These are phyloP conservation scores for Triticum timopheevii DNA, from an alignment of 176 grass and related monocot species.

Conservation along the genomic window DNA sequence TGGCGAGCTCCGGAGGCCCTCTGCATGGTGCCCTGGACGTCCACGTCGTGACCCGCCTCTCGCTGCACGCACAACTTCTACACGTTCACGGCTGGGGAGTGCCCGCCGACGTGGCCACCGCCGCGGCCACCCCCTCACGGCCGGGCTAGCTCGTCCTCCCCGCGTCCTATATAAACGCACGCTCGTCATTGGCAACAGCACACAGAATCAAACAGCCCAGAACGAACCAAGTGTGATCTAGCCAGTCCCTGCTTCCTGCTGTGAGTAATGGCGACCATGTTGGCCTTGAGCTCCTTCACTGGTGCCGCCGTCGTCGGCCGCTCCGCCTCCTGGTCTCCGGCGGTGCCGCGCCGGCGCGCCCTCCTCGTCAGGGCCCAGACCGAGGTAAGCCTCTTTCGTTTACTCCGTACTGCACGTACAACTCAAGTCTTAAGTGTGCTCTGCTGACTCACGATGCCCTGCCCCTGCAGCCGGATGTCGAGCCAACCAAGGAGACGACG, in stretches of 20 bases:
- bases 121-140: not conserved
- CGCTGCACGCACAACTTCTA: not conserved
- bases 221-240: not conserved
- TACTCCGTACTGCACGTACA: not conserved
- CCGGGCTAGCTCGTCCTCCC: not conserved
- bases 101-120: constrained; percentile 5
- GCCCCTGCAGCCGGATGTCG: not conserved
- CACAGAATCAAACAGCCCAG: not conserved
- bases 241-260: not conserved
- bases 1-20: not conserved
- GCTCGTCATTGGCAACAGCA: not conserved
- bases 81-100: not conserved
- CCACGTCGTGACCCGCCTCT: not conserved
- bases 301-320: not conserved
- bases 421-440: too few species aligned
- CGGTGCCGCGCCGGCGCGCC: not conserved
- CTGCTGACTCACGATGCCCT: not conserved
- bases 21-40: not conserved
- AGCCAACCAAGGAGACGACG: not conserved
- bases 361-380: constrained; percentile 20
- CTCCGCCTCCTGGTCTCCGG: not conserved
- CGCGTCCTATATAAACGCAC: not conserved
- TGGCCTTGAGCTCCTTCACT: constrained; percentile 6
- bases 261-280: not conserved
- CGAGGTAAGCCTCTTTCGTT: not conserved